phyloP scores from a whole-genome alignment of 768 basidiomycete genomes.

The Auriscalpium vulgare region DNA sequence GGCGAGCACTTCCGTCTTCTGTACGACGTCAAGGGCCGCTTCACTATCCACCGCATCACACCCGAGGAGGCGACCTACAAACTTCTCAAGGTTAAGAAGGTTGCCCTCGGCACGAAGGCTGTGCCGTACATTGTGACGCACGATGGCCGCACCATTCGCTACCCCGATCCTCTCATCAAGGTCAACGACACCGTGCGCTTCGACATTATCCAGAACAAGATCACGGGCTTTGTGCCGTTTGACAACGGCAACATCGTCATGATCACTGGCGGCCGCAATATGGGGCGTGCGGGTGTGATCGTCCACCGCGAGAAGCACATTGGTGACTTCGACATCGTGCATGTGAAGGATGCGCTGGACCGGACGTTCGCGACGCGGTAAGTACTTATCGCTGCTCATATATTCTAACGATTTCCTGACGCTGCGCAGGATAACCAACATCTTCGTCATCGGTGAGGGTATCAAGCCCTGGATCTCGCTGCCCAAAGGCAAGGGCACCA shows the following conservation, averaged over 20 bases:
- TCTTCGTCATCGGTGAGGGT: conserved; percentile 97
- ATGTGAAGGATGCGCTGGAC: conserved; percentile 92
- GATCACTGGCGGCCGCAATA: conserved; percentile 99
- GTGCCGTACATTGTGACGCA: conserved; percentile 98
- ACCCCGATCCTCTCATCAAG: conserved; percentile 91
- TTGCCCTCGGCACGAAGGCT: conserved; percentile 86
- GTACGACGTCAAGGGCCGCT: conserved; percentile 99
- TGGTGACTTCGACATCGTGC: conserved; percentile 98
- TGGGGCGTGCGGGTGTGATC: conserved; percentile 96
- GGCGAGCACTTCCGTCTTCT: conserved; percentile 99
- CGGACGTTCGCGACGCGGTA: conserved; percentile 97
- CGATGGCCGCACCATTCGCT: conserved; percentile 99
- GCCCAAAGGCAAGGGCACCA: conserved; percentile 96
- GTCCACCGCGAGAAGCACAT: conserved; percentile 95
- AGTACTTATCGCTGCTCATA: conserved; percentile 19
- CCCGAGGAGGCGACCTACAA: conserved; percentile 96
- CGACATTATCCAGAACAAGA: conserved; percentile 92
- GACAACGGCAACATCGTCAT: conserved; percentile 96
- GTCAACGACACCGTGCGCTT: conserved; percentile 98
- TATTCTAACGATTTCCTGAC: neutral
- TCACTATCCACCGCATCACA: conserved; percentile 99
- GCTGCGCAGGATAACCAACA: conserved; percentile 74
- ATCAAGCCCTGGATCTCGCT: conserved; percentile 94
- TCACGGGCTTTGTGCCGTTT: conserved; percentile 88
- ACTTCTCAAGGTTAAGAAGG: conserved; percentile 88